Evolutionary conservation across 768 basidiomycete species (phyloP).

Genomic region (Suillus bovinus): DNA sequence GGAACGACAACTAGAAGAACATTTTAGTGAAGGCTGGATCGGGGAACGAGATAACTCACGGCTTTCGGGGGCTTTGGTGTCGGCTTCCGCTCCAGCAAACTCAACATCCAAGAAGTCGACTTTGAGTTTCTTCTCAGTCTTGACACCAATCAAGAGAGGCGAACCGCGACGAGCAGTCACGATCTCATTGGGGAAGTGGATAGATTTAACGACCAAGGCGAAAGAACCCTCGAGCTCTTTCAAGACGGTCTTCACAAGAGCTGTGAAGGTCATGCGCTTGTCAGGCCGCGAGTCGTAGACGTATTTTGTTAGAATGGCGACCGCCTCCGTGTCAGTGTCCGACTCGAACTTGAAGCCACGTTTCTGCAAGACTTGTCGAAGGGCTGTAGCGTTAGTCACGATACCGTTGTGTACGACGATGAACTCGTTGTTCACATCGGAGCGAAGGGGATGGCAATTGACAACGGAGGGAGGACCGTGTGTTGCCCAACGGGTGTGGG

Average conservation of each 20-base stretch:
- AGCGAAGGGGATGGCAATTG: constrained; percentile 96
- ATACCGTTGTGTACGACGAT: constrained; percentile 98
- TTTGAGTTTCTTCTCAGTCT: constrained; percentile 99
- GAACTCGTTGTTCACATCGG: constrained; percentile 81
- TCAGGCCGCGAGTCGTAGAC: constrained; percentile 91
- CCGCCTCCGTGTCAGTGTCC: constrained; percentile 98
- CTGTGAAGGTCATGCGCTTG: constrained; percentile 85
- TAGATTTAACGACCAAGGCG: constrained; percentile 98
- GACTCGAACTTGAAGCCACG: constrained; percentile 92
- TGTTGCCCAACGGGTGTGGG: constrained; percentile 99
- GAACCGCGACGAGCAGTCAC: constrained; percentile 97
- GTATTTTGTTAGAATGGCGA: constrained; percentile 95
- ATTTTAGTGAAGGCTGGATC: neutral
- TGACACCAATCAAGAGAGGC: constrained; percentile 95
- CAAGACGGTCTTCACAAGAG: constrained; percentile 91
- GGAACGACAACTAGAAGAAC: constrained; percentile 43
- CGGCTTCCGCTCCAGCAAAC: constrained; percentile 73
- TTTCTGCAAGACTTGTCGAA: constrained; percentile 92
- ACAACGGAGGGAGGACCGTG: constrained; percentile 85
- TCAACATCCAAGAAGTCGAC: constrained; percentile 99
- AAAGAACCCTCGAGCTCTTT: constrained; percentile 99
- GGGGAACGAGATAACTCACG: constrained; percentile 34
- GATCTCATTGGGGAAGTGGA: constrained; percentile 93
- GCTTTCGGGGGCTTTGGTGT: constrained; percentile 43
- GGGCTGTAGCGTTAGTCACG: constrained; percentile 90